phyloP scores from a whole-genome alignment of 176 grass and related monocot species.

The Dendrocalamus sinicus region DNA sequence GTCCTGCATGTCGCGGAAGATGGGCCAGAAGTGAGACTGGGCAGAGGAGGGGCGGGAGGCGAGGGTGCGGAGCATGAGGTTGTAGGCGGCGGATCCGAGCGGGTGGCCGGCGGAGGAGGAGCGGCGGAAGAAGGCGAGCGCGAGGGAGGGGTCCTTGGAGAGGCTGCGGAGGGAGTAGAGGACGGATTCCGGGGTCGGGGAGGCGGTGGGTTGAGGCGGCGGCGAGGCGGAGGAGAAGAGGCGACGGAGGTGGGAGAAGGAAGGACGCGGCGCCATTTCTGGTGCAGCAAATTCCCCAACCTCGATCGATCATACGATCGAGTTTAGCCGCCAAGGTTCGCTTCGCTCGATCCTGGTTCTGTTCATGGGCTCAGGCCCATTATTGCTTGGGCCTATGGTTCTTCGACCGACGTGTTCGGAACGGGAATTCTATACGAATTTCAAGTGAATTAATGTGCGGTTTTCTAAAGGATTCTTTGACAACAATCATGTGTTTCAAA shows the following conservation, averaged over 20 bases:
- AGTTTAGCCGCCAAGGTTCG: background rate
- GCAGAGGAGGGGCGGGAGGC: slow-evolving; percentile 49
- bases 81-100: slow-evolving; percentile 63
- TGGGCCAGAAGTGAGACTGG: slow-evolving; percentile 72
- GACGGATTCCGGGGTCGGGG: slow-evolving; percentile 63
- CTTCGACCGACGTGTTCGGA: no score
- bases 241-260: slow-evolving; percentile 45
- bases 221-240: slow-evolving; percentile 3
- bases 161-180: slow-evolving; percentile 77
- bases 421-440: no score
- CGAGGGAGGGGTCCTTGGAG: slow-evolving; percentile 61
- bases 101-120: slow-evolving; percentile 44
- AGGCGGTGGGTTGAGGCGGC: background rate
- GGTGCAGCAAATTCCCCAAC: no score
- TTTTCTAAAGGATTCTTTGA: no score
- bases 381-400: background rate
- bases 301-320: background rate
- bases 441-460: no score
- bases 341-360: background rate
- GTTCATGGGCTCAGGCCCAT: background rate
- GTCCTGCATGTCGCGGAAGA: slow-evolving; percentile 71
- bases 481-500: no score
- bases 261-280: slow-evolving; percentile 42
- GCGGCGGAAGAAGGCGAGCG: slow-evolving; percentile 71
- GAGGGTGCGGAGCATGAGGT: slow-evolving; percentile 90